These are phyloP conservation scores for Typha latifolia DNA, from an alignment of 176 grass and related monocot species.

Conservation along the genomic window DNA sequence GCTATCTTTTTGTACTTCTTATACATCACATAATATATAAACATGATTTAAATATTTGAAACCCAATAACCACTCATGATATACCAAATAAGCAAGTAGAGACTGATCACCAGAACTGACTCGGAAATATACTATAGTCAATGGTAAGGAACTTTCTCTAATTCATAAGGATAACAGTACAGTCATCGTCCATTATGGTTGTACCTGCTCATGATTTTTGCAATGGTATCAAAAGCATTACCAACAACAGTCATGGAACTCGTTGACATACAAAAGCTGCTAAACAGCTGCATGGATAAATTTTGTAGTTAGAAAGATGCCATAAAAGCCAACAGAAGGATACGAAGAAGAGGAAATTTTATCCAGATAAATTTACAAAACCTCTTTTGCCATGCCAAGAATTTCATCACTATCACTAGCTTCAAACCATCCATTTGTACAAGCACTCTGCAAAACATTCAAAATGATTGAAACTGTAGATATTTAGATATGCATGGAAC, in stretches of 20 bases:
- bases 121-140: not conserved
- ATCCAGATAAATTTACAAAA: conserved; percentile 12
- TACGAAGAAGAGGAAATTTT: conserved; percentile 5
- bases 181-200: not conserved
- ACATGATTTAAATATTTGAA: no score
- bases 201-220: conserved; percentile 55
- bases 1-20: no score
- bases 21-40: no score
- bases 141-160: no score
- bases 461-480: not conserved
- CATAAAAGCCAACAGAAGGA: conserved; percentile 5
- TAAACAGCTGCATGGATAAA: conserved; percentile 40
- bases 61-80: no score
- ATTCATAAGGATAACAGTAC: not conserved
- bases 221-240: conserved; percentile 40
- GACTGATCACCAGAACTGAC: not conserved
- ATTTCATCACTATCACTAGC: conserved; percentile 51
- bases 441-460: conserved; percentile 77
- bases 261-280: conserved; percentile 52
- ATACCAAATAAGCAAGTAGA: not conserved
- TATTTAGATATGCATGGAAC: conserved; percentile 1
- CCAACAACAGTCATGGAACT: conserved; percentile 19
- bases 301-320: conserved; percentile 26
- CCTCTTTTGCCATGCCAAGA: conserved; percentile 67
- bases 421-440: conserved; percentile 60